Base-by-base conservation (phyloP, 805 yeast genomes). In the Dipodascus albidus region DNA sequence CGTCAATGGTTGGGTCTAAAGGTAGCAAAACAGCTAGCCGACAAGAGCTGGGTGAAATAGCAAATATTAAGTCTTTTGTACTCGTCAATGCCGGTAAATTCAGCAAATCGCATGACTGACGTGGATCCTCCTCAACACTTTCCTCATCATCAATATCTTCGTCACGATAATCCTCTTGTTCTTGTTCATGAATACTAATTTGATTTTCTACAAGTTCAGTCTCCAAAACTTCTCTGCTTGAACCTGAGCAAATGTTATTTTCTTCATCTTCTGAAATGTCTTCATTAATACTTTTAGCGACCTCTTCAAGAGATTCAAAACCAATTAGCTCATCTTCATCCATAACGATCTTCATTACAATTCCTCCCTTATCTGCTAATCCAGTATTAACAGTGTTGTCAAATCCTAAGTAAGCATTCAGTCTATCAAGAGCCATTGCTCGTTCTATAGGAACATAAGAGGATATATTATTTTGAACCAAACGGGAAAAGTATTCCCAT, bases 211-310 rank as follows among this genome's bases (percentile, higher is more conserved):
- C 55, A 23, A 59, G 58, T 48, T 52, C 44, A 21, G 50, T 49
- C 22, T 51, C 54, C 35, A 60, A 58, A 49, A 56, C 60, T 52
- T 61, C 61, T 8, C 60, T 54, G 44, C 54, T 56, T 44, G 47
- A 42, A 23, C 50, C 52, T 4, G 38, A 9, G 9, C 15, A 9
- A n/a, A n/a, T n/a, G n/a, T 47, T 53, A 22, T 48, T 50, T 9
- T 62, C 64, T 42, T 55, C 55, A 23, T 55, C 44, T 19, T 49
- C 38, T 6, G 20, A n/a, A 14, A 14, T 14, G 15, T 38, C 44
- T 31, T 31, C 38, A 31, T 9, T 31, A 31, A 31, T 31, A n/a
- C 20, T 14, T 38, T 14, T 38, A 6, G 44, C 44, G 20, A 38
- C 20, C 4, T 38, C 44, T 38, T 38, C 44, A 11, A 38, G 6